phyloP scores from a whole-genome alignment of 176 grass and related monocot species.

The Hordeum vulgare region MorexV3_pseudomolecules_assembly NC_058520.1:514548618-514549117 shows the following conservation, averaged over 20 bases:
- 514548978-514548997: constrained; percentile 23
- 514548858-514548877: neutral
- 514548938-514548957: neutral
- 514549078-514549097: constrained; percentile 33
- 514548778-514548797: constrained; percentile 21
- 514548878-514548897: neutral
- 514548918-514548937: neutral
- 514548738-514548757: neutral
- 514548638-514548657: neutral
- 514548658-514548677: neutral
- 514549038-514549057: constrained; percentile 2
- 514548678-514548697: neutral
- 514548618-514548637: neutral
- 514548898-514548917: neutral
- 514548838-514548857: neutral
- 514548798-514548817: neutral
- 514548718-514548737: neutral
- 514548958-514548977: constrained; percentile 18
- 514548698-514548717: neutral
- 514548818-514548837: neutral
- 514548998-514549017: neutral
- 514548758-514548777: constrained; percentile 6
- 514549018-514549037: constrained; percentile 18
- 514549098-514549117: neutral
- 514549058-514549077: constrained; percentile 3